Conservation (phyloP, 331 rosid genomes). For the Phaseolus coccineus region DNA sequence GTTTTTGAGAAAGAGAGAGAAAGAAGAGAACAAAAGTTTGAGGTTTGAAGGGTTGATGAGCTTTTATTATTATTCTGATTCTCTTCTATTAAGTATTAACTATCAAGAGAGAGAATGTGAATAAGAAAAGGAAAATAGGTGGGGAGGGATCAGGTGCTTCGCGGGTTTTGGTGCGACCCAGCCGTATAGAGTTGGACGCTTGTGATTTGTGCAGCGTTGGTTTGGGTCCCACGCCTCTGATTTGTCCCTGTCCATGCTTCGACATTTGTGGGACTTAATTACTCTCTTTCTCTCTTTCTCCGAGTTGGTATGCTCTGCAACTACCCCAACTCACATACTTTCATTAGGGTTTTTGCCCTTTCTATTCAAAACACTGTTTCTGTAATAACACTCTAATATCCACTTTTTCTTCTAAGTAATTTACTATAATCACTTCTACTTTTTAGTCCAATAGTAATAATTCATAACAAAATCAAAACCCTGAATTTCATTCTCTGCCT, state of each 20-base stretch:
- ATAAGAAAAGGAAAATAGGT: not conserved
- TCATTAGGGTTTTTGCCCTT: not conserved
- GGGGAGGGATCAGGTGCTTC: constrained; percentile 45
- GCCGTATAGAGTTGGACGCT: not conserved
- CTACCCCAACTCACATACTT: not conserved
- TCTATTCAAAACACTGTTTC: too few relatives aligned
- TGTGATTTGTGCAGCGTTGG: not conserved
- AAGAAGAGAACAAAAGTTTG: constrained; percentile 18
- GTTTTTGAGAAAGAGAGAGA: not conserved
- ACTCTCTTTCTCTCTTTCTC: not conserved
- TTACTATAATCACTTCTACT: too few relatives aligned
- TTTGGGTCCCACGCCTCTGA: constrained; percentile 31
- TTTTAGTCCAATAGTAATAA: too few relatives aligned
- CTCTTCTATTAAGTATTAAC: not conserved
- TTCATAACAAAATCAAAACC: too few relatives aligned
- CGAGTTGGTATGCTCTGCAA: not conserved
- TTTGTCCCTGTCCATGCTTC: not conserved
- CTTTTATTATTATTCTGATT: constrained; percentile 44
- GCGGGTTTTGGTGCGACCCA: constrained; percentile 20
- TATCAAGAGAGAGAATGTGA: constrained; percentile 13
- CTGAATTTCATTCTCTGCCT: too few relatives aligned
- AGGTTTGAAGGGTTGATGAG: constrained; percentile 41
- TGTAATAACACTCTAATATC: too few relatives aligned
- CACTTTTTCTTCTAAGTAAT: too few relatives aligned
- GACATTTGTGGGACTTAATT: constrained; percentile 6